Base-by-base conservation (phyloP, 164 flowering plant genomes). In the Tetracentron sinense region DNA sequence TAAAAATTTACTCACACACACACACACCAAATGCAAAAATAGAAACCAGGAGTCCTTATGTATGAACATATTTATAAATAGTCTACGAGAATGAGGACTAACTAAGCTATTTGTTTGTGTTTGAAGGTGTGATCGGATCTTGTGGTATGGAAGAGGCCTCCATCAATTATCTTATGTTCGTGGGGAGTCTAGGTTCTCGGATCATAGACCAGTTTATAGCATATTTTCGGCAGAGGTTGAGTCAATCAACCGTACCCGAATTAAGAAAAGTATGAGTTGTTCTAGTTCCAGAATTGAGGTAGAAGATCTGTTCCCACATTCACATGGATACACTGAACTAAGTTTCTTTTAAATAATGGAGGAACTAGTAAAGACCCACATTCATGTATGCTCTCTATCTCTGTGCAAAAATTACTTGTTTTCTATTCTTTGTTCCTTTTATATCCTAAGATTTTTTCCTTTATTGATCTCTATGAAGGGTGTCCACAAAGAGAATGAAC, bases 171-270 rank as follows among this genome's bases (percentile, higher is more conserved):
- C 89, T 8, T 87, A 87, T 62, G 89, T 83, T 26, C 86, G 93
- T 48, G 88, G 88, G 22, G 91, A 84, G 70, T 84, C 91, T 20
- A 74, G 82, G 51, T 84, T 86, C 66, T 87, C 93, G 7, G 93
- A 87, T 69, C 93, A 87, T 44, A 78, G 93, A 69, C 93, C 94
- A 26, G 94, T 87, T 51, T 83, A 81, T 68, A 77, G 89, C 63
- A 20, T 85, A 53, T 85, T 88, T 62, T 72, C 72, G 67, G 90
- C 86, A 31, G 94, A 88, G 76, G 90, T 88, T 61, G 85, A 81
- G 75, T 82, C 85, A 11, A 64, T 71, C 16, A 62, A 66, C 56
- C 78, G 74, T 56, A 71, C 61, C 61, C 72, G 84, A 57, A 61
- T 80, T 20, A 84, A 67, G 69, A 82, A 75, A 76, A 80, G 82